Evolutionary conservation across 305 asterid genomes (phyloP).

Genomic region (Fraxinus nigra): DNA sequence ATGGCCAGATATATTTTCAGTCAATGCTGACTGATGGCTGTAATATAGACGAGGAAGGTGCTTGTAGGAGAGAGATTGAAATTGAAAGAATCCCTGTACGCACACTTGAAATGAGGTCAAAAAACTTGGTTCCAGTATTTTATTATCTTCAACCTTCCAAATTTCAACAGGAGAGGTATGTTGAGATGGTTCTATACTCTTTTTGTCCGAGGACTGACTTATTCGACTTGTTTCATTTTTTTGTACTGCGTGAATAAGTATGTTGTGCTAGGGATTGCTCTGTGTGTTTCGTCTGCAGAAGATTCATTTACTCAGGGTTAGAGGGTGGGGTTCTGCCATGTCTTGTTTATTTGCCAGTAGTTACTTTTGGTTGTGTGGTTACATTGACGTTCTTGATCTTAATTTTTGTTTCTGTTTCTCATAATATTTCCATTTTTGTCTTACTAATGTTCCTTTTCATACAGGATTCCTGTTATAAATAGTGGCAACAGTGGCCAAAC

Average conservation of each 20-base stretch:
- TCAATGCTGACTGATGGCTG: conserved; percentile 32
- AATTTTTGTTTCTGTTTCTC: neutral
- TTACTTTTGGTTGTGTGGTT: neutral
- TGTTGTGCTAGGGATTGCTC: neutral
- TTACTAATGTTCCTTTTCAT: conserved; percentile 11
- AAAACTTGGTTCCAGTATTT: conserved; percentile 71
- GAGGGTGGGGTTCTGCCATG: neutral
- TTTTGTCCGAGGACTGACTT: neutral
- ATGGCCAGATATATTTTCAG: conserved; percentile 44
- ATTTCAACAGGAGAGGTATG: conserved; percentile 62
- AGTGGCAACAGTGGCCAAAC: conserved; percentile 33
- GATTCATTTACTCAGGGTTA: neutral
- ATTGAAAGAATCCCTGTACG: conserved; percentile 62
- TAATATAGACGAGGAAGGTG: conserved; percentile 23
- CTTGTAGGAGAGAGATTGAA: conserved; percentile 67
- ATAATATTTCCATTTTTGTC: neutral
- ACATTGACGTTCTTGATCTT: neutral
- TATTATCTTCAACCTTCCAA: conserved; percentile 64
- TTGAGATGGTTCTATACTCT: conserved; percentile 1
- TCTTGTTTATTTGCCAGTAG: neutral
- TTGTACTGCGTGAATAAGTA: neutral
- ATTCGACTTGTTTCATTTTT: neutral
- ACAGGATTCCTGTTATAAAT: conserved; percentile 33
- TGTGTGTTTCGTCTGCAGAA: neutral
- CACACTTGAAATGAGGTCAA: conserved; percentile 69